Base-by-base conservation (phyloP, 176 grass and related monocot genomes). In the Juncus effusus region DNA sequence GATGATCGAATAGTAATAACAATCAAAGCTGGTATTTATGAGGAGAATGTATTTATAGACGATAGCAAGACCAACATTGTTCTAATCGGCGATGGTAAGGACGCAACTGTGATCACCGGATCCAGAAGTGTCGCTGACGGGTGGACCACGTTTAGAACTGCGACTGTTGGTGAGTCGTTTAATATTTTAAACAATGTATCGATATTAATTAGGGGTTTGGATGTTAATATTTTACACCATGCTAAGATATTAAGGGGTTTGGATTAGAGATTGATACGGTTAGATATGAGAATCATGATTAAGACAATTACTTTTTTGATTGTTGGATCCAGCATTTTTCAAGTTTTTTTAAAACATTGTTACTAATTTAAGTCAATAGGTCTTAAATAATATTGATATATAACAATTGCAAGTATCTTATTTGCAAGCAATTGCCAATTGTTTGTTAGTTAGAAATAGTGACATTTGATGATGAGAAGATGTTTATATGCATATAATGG, bases 1-100 rank as follows among this genome's bases (percentile, higher is more conserved):
- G 42, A 47, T 0, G 3, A 67, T 63, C 74, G 84, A 75, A 80
- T 78, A 39, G 63, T 96, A 64, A 83, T 96, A 60, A 11, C 8
- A 0, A 77, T 96, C 38, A 82, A 76, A 65, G 82, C 80, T 11
- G 92, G 87, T 15, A 77, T 79, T 54, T 96, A 96, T 66, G 82
- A 83, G 69, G 91, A 96, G 65, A 88, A 91, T 64, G 81, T 96
- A 68, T 81, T 88, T n/a, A 78, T 96, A 5, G 69, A 75, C 2
- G 15, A 40, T 61, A 64, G 15, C 51, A 87, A 81, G 79, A 80
- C 58, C 10, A 91, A 96, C 74, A 66, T 96, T 58, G 70, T 70
- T 10, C 35, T 88, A 0, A 57, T 86, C 47, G 87, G 87, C 7
- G 92, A 85, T 2, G 82, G 84, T 42, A 75, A 56, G 13, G 77